phyloP scores from a whole-genome alignment of 78 protist species.

The Dictyostelium firmibasis region DNA sequence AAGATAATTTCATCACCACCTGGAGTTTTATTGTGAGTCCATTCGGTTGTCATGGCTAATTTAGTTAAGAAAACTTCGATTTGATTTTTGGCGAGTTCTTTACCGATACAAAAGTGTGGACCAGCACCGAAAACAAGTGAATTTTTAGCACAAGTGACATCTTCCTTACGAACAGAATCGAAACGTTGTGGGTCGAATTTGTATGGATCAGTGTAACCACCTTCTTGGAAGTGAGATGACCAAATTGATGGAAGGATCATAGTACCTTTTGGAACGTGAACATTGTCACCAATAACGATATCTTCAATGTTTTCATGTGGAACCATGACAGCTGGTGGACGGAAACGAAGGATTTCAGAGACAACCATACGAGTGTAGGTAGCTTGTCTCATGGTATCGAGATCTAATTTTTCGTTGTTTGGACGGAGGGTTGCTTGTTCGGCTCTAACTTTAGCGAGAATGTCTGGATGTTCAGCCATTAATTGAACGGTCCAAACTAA shows the following conservation, averaged over 20 bases:
- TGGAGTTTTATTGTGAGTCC: constrained; percentile 61
- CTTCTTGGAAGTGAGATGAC: constrained; percentile 60
- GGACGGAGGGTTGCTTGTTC: constrained; percentile 80
- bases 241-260: constrained; percentile 87
- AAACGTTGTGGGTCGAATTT: constrained; percentile 87
- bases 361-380: constrained; percentile 82
- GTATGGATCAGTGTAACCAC: constrained; percentile 65
- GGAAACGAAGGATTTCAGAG: constrained; percentile 85
- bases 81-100: constrained; percentile 84
- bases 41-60: constrained; percentile 46
- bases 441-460: constrained; percentile 74
- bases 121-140: constrained; percentile 51
- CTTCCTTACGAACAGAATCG: constrained; percentile 66
- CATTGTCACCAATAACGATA: constrained; percentile 59
- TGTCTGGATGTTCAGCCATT: constrained; percentile 80
- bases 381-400: constrained; percentile 72
- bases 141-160: constrained; percentile 63
- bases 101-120: constrained; percentile 86
- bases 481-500: constrained; percentile 76
- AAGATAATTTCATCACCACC: constrained; percentile 85
- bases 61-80: constrained; percentile 71
- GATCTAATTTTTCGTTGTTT: constrained; percentile 2
- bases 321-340: constrained; percentile 90
- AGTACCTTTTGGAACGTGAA: constrained; percentile 80
- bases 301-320: constrained; percentile 79